phyloP scores from a whole-genome alignment of 1,139 yeast species.

The Debaryomycetaceae sp. region DNA sequence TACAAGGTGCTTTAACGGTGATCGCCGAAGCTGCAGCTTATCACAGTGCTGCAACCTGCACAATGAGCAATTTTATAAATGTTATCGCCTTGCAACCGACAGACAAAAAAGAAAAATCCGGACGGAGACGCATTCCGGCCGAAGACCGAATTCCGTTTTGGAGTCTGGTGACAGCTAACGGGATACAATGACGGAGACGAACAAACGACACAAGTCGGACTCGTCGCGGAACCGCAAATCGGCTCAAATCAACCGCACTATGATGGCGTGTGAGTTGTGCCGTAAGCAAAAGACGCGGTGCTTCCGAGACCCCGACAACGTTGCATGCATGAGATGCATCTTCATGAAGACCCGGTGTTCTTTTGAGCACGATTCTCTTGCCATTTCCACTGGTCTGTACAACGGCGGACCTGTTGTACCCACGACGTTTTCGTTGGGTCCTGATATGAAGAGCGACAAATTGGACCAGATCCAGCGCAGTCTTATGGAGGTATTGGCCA shows the following conservation, averaged over 20 bases:
- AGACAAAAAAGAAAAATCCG: too few species aligned
- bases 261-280: conserved; percentile 57
- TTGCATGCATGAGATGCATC: conserved; percentile 54
- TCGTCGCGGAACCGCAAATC: conserved; percentile 13
- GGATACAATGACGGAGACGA: conserved; percentile 1
- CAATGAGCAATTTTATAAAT: too few species aligned
- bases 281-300: conserved; percentile 63
- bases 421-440: conserved; percentile 4
- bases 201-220: conserved; percentile 1
- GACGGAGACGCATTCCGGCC: too few species aligned
- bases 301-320: conserved; percentile 42
- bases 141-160: too few species aligned
- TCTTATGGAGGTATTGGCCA: conserved; percentile 14
- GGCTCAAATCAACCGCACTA: conserved; percentile 42
- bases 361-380: conserved; percentile 23
- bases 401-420: conserved; percentile 7
- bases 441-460: conserved; percentile 12
- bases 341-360: conserved; percentile 51
- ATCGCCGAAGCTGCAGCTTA: too few species aligned
- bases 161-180: not conserved
- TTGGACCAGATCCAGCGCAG: conserved; percentile 6
- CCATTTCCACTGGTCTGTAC: too few species aligned
- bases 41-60: too few species aligned
- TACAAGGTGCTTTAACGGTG: conserved; percentile 7
- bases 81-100: too few species aligned